Conservation (phyloP, 495 filamentous ascomycete genomes). For the Antarctomyces pellizariae region DNA sequence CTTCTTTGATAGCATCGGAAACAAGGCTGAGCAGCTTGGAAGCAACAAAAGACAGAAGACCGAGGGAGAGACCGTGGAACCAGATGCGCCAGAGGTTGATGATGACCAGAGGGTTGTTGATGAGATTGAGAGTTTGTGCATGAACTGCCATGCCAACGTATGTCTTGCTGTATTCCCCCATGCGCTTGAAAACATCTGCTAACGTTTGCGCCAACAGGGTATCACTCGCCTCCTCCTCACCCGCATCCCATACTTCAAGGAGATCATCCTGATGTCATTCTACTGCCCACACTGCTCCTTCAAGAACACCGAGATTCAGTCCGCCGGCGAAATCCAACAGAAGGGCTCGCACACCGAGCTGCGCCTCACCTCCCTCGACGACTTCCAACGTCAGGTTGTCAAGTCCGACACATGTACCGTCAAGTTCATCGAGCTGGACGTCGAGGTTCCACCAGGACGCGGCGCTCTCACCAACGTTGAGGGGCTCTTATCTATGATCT, state of each 20-base stretch:
- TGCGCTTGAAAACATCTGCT: background rate
- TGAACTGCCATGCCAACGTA: constrained; percentile 78
- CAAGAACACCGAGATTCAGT: constrained; percentile 75
- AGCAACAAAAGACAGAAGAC: constrained; percentile 3
- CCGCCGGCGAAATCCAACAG: constrained; percentile 75
- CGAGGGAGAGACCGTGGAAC: background rate
- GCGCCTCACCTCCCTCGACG: constrained; percentile 37
- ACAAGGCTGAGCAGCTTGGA: constrained; percentile 23
- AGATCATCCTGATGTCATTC: constrained; percentile 94
- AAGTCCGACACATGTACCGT: constrained; percentile 71
- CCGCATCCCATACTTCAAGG: constrained; percentile 84
- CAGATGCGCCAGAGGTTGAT: constrained; percentile 10
- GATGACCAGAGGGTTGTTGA: constrained; percentile 38
- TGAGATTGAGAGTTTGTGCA: constrained; percentile 49
- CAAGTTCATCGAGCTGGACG: constrained; percentile 60
- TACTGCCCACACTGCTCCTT: constrained; percentile 72
- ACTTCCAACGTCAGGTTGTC: constrained; percentile 69
- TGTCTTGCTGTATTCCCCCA: background rate
- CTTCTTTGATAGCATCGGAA: constrained; percentile 28
- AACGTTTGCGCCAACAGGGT: constrained; percentile 27
- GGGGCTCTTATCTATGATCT: constrained; percentile 51
- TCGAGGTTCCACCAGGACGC: constrained; percentile 76
- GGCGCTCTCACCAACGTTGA: constrained; percentile 85
- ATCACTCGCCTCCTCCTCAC: constrained; percentile 68
- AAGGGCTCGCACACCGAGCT: constrained; percentile 63